phyloP scores from a whole-genome alignment of 805 yeast species.

The Starmerella cellae region DNA sequence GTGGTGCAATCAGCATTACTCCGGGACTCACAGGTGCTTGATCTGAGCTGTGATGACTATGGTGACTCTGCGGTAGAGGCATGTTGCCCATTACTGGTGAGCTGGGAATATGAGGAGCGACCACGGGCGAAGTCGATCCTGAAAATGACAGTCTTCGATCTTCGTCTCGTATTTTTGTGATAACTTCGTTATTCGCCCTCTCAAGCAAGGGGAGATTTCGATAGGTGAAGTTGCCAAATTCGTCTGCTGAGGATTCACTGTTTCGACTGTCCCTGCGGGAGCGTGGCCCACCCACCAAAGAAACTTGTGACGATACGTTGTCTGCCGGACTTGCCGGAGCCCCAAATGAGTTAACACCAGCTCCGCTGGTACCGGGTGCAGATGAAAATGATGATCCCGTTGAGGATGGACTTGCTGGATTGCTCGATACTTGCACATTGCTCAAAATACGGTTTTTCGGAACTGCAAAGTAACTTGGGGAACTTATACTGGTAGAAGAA shows the following conservation, averaged over 20 bases:
- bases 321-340: no score
- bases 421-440: background rate
- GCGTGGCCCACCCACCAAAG: background rate
- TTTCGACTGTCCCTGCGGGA: conserved; percentile 9
- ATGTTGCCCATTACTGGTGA: conserved; percentile 2
- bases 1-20: conserved; percentile 4
- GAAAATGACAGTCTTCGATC: conserved; percentile 34
- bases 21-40: conserved; percentile 4
- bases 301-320: no score
- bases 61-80: background rate
- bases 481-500: background rate
- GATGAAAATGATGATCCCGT: background rate
- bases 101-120: conserved; percentile 25
- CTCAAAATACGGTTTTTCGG: background rate
- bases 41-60: background rate
- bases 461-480: background rate
- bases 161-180: conserved; percentile 72
- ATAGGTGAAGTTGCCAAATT: conserved; percentile 88
- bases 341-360: background rate
- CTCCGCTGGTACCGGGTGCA: background rate
- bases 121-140: conserved; percentile 23
- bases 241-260: conserved; percentile 14
- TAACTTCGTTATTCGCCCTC: conserved; percentile 85
- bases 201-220: conserved; percentile 81
- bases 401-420: background rate